These are phyloP conservation scores for Candida silvicultrix DNA, from an alignment of 805 yeast species.

Conservation along the genomic window DNA sequence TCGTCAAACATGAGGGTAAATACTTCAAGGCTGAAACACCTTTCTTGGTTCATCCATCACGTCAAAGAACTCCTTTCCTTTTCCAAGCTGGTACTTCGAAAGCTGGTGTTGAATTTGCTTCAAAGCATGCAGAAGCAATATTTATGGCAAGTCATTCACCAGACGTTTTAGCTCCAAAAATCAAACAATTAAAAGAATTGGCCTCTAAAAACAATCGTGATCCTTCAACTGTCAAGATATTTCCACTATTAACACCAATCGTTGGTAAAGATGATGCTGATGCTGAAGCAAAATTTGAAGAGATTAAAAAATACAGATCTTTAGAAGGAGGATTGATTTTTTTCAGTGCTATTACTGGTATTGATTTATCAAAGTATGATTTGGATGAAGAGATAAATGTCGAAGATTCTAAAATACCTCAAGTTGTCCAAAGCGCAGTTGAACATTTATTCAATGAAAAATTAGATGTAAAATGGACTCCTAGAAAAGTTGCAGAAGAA, in stretches of 20 bases:
- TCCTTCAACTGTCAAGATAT: slow-evolving; percentile 30
- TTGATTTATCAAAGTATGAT: slow-evolving; percentile 32
- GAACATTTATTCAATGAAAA: slow-evolving; percentile 21
- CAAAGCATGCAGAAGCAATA: slow-evolving; percentile 36
- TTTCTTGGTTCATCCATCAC: slow-evolving; percentile 30
- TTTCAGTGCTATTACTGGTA: slow-evolving; percentile 40
- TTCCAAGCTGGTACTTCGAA: slow-evolving; percentile 39
- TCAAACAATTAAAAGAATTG: slow-evolving; percentile 25
- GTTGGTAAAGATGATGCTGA: slow-evolving; percentile 34
- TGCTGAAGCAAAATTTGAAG: slow-evolving; percentile 30
- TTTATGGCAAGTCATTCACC: slow-evolving; percentile 32
- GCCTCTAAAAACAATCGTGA: slow-evolving; percentile 30
- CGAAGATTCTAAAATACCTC: slow-evolving; percentile 12
- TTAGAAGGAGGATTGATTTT: slow-evolving; percentile 37
- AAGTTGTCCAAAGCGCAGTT: slow-evolving; percentile 28
- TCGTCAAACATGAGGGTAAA: slow-evolving; percentile 33
- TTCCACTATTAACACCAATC: slow-evolving; percentile 30
- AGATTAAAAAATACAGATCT: slow-evolving; percentile 27
- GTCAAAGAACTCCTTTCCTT: slow-evolving; percentile 36
- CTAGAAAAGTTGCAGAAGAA: slow-evolving; percentile 24
- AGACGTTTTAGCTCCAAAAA: slow-evolving; percentile 22
- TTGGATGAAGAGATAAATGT: slow-evolving; percentile 8
- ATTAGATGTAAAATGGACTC: slow-evolving; percentile 13
- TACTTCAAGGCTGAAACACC: slow-evolving; percentile 35
- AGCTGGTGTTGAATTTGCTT: slow-evolving; percentile 35